Conservation (phyloP, 768 basidiomycete genomes). For the Inosperma sp. region DNA sequence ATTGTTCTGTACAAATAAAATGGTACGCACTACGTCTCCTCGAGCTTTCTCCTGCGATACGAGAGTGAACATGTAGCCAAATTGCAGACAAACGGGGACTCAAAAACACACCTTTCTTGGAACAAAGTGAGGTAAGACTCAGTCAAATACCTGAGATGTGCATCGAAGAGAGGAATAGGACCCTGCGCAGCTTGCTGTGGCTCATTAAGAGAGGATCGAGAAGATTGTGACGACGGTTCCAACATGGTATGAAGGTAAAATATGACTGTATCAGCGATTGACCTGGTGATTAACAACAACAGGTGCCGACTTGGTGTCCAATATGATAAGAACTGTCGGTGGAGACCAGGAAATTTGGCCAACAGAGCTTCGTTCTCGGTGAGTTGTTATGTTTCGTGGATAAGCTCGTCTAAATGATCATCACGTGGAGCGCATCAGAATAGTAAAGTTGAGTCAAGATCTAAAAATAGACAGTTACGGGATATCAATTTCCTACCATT, state of each 20-base stretch:
- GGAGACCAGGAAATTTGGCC: too few relatives aligned
- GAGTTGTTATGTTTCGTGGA: too few relatives aligned
- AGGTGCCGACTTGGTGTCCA: too few relatives aligned
- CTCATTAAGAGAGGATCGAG: slow-evolving; percentile 40
- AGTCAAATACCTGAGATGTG: slow-evolving; percentile 60
- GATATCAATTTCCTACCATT: neutral
- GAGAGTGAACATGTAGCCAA: neutral
- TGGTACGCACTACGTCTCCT: slow-evolving; percentile 71
- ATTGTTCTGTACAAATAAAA: neutral
- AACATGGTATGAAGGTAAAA: slow-evolving; percentile 9
- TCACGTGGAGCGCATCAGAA: too few relatives aligned
- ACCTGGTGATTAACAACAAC: too few relatives aligned
- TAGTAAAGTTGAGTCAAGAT: too few relatives aligned
- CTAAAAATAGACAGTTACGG: too few relatives aligned
- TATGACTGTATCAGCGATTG: neutral
- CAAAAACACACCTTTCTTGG: slow-evolving; percentile 61
- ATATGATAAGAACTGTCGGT: too few relatives aligned
- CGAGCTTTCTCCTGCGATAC: slow-evolving; percentile 71
- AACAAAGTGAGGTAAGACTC: slow-evolving; percentile 84
- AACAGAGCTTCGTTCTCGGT: too few relatives aligned
- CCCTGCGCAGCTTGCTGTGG: slow-evolving; percentile 36
- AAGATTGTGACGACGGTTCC: slow-evolving; percentile 33
- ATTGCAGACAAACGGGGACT: neutral
- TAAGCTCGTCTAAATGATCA: too few relatives aligned
- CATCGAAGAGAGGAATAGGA: slow-evolving; percentile 67